Conservation (phyloP, 768 basidiomycete genomes). For the Strobilomyces confusus region DNA sequence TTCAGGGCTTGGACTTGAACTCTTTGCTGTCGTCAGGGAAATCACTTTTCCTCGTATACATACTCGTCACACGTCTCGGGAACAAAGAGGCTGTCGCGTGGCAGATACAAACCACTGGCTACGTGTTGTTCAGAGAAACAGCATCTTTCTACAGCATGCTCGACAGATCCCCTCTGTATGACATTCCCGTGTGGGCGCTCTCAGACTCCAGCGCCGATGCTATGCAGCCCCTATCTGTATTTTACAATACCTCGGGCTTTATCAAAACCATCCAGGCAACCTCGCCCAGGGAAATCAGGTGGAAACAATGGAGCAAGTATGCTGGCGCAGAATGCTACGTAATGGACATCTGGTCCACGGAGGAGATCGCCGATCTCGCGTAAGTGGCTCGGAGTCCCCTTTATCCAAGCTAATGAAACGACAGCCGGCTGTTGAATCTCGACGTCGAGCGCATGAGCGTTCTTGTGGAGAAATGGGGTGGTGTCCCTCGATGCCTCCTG, state of each 20-base stretch:
- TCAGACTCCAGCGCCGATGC: not conserved
- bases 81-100: not conserved
- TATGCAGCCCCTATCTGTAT: not conserved
- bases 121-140: no score
- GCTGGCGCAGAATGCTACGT: not conserved
- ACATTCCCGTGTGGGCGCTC: conserved; percentile 3
- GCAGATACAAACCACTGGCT: not conserved
- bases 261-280: not conserved
- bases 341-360: conserved; percentile 2
- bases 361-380: no score
- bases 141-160: not conserved
- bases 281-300: no score
- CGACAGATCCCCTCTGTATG: no score
- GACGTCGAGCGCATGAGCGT: not conserved
- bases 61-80: not conserved
- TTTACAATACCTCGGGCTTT: accelerated
- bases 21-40: not conserved
- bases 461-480: not conserved
- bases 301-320: conserved; percentile 2
- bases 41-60: not conserved
- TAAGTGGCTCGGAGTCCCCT: no score
- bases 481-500: not conserved
- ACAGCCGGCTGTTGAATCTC: no score
- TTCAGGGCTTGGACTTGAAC: not conserved
- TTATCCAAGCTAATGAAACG: not conserved